phyloP scores from a whole-genome alignment of 495 filamentous ascomycete species.

The Astrocystis sublimbata region DNA sequence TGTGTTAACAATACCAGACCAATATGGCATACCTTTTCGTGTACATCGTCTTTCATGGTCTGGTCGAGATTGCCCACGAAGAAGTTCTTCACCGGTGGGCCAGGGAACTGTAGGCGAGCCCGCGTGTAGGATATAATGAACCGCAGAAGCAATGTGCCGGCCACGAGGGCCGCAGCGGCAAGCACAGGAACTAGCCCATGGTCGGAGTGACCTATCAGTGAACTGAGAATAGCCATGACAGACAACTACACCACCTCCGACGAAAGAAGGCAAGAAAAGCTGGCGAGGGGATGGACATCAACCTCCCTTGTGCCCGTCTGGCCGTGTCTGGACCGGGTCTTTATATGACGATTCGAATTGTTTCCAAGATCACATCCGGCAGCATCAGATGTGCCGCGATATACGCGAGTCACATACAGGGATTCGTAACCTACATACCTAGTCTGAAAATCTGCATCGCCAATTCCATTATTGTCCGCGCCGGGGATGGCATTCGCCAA shows the following conservation, averaged over 20 bases:
- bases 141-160: not conserved
- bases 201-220: not conserved
- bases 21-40: not conserved
- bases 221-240: constrained; percentile 8
- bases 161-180: not conserved
- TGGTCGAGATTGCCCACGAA: constrained; percentile 12
- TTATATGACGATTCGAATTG: not conserved
- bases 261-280: not conserved
- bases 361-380: not conserved
- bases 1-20: not conserved
- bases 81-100: constrained; percentile 11
- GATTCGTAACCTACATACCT: not conserved
- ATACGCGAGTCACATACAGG: not conserved
- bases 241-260: not conserved
- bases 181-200: constrained; percentile 5
- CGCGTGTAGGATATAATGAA: constrained; percentile 12
- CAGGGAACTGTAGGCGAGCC: constrained; percentile 15
- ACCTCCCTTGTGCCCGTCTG: not conserved
- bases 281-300: not conserved
- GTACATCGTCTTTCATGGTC: constrained; percentile 12
- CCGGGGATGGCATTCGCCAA: no score
- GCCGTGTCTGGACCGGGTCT: not conserved
- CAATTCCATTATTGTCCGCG: no score
- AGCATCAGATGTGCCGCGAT: not conserved
- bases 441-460: no score